Base-by-base conservation (phyloP, 257 asterid species). In the Solanum paucissectum region DNA sequence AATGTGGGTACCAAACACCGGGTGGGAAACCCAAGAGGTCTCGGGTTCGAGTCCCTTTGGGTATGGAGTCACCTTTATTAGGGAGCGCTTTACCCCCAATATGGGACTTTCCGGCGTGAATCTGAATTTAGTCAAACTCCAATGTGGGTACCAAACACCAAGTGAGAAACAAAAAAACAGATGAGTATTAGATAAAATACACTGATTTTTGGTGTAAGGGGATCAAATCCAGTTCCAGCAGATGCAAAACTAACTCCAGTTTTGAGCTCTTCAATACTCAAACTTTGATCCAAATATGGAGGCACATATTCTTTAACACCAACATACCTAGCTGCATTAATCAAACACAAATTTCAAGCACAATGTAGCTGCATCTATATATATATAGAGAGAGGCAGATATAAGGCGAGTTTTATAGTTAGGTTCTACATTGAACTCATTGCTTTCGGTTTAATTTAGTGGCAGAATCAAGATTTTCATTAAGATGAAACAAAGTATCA, bases 161-260 rank as follows among this genome's bases (percentile, higher is more conserved):
- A 1, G 6, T 46, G 55, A 46, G 0, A 14, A 4, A 46, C 6
- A 49, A 49, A 46, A 49, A 14, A 14, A 49, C 21, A 52, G 23
- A 16, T 52, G 21, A 46, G 71, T 25, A 75, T 86, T 18, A 71
- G 87, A 87, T 85, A 89, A 62, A 66, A 86, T 71, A 96, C 99
- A 83, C 90, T 85, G 49, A 95, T 86, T 76, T 74, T 34, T 13
- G 99, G 89, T 11, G 99, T 96, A 34, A 94, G 95, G 29, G 98
- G 97, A 93, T 94, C 98, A 86, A 88, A 95, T 79, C 99, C 98
- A n/a, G 96, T 92, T 79, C 96, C 98, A 10, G 98, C 97, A 25
- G 98, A 96, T 23, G 98, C 99, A 84, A 96, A 96, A 89, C 98
- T 94, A 91, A 95, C 98, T 64, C 99, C 99, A 79, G 77, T 93